Conservation (phyloP, 495 filamentous ascomycete species). For the Penicillium canariense region DNA sequence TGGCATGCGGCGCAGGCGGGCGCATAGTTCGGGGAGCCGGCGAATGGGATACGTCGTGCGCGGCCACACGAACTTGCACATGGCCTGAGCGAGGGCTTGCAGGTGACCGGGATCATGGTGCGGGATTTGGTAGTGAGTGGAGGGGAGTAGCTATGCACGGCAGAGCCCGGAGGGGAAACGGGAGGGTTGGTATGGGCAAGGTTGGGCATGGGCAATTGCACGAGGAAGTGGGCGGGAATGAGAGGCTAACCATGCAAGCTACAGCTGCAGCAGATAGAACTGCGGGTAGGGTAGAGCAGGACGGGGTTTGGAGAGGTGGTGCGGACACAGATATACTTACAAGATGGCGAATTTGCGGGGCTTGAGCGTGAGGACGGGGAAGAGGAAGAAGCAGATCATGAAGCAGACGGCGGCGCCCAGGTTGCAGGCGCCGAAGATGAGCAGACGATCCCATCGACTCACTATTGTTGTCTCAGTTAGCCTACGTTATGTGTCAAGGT, state of each 20-base stretch:
- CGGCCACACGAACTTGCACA: conserved; percentile 18
- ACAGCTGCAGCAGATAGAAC: conserved; percentile 1
- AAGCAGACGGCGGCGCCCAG: conserved; percentile 88
- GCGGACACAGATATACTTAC: conserved; percentile 59
- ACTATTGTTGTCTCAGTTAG: conserved; percentile 56
- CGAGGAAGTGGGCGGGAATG: conserved; percentile 3
- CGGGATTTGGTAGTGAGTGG: conserved; percentile 18
- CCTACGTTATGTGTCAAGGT: background rate
- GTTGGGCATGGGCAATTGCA: background rate
- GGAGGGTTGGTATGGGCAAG: background rate
- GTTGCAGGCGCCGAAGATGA: conserved; percentile 91
- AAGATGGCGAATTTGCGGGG: conserved; percentile 94
- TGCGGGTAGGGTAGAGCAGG: conserved; percentile 10
- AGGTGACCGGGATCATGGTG: conserved; percentile 21
- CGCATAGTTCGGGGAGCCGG: conserved; percentile 6
- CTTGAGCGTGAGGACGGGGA: conserved; percentile 71
- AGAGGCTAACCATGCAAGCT: conserved; percentile 3
- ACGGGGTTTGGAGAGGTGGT: background rate
- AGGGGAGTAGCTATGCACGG: background rate
- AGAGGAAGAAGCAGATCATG: conserved; percentile 84
- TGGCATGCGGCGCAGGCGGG: conserved; percentile 27
- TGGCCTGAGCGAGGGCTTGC: conserved; percentile 22
- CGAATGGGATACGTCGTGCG: conserved; percentile 6
- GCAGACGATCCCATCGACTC: conserved; percentile 92
- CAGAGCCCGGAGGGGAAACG: conserved; percentile 5